Base-by-base conservation (phyloP, 371 early-diverging fungal species). In the Mortierella polycephala region DNA sequence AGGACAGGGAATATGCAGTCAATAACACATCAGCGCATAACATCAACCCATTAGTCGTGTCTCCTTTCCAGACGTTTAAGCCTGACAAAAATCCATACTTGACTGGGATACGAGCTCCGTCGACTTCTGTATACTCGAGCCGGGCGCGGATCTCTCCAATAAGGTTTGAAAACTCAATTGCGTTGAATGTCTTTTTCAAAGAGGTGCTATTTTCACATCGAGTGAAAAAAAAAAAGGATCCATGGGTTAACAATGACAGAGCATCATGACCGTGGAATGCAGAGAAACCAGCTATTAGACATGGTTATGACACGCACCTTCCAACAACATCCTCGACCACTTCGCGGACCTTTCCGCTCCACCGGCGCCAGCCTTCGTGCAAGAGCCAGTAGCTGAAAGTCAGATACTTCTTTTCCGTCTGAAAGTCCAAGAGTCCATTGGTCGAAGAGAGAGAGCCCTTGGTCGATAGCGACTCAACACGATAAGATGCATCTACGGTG, bases 341-440 rank as follows among this genome's bases (percentile, higher is more conserved):
- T 7, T 74, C 77, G 18, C 85, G 79, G 10, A 98, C 91, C 47
- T 86, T 81, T 44, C 82, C 85, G 59, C 91, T 88, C 67, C 89
- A 88, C n/a, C 71, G 60, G 64, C 87, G 90, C 95, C 96, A 96
- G 0, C 97, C 97, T 64, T 89, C 88, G 81, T 98, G 94, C 71
- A 98, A 77, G 44, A 98, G 77, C 91, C 94, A 97, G 95, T 96
- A 97, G 75, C 90, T 92, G 68, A 93, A 90, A 59, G 94, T 94
- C 71, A 98, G 71, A 75, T 91, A 98, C 85, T 91, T 88, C 58
- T 92, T 87, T 75, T 96, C 95, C 2, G 88, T 87, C 53, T 91
- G 65, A 83, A 83, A 73, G 11, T 72, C 64, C 56, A 75, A 16
- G 45, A 54, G 57, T 41, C 75, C 67, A 41, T 55, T 74, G 40